Percentiles rank a stretch among this genome's conserved stretches.
Evolutionary conservation across 345 rosid species (phyloP).

Genomic region (Murraya koenigii): DNA sequence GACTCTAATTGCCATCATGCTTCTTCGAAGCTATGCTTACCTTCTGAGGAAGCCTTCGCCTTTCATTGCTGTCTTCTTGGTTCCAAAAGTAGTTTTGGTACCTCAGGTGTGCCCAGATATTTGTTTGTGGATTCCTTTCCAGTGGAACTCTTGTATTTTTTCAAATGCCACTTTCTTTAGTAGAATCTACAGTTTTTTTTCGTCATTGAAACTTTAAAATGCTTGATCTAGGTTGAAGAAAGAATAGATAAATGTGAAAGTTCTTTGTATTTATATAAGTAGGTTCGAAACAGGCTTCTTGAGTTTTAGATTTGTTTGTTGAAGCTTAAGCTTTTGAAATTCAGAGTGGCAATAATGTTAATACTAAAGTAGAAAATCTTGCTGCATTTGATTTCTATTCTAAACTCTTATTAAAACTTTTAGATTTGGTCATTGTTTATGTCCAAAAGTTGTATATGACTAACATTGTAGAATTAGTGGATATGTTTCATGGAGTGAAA

Average conservation of each 20-base stretch:
- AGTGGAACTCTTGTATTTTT: too few species aligned
- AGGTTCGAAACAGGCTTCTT: not conserved
- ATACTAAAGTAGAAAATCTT: too few species aligned
- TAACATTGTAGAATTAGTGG: not conserved
- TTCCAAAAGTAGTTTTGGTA: conserved; percentile 88
- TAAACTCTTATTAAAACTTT: not conserved
- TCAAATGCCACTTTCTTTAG: too few species aligned
- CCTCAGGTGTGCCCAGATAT: conserved; percentile 43
- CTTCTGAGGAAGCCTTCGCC: conserved; percentile 81
- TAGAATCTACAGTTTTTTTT: too few species aligned
- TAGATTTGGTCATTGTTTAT: not conserved
- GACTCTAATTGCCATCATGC: conserved; percentile 90
- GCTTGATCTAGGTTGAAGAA: not conserved
- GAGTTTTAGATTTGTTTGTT: not conserved
- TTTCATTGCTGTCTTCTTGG: conserved; percentile 71
- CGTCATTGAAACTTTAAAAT: not conserved
- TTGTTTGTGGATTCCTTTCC: not conserved
- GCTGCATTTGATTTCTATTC: not conserved
- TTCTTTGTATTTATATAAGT: not conserved
- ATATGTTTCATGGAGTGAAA: not conserved
- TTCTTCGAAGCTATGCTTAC: conserved; percentile 66
- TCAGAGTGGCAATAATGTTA: not conserved
- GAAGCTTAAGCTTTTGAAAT: not conserved
- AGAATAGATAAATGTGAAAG: not conserved
- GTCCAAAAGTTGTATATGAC: not conserved